phyloP scores from a whole-genome alignment of 306 rosid species.

The Clitoria ternatea region DNA sequence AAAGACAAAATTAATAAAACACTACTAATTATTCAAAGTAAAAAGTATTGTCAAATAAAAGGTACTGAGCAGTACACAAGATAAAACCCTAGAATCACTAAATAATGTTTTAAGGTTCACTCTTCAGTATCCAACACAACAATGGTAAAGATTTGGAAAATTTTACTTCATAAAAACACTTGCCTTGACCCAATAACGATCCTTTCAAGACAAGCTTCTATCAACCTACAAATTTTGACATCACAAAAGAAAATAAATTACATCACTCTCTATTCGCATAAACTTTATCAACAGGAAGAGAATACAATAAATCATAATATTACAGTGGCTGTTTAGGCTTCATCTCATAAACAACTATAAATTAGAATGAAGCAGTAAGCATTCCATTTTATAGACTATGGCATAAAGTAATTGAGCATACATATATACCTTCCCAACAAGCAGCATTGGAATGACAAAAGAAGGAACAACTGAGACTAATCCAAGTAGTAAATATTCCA shows the following conservation, averaged over 20 bases:
- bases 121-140: neutral
- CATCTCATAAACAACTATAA: conserved; percentile 7
- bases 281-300: neutral
- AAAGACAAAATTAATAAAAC: too few species aligned
- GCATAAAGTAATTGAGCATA: neutral
- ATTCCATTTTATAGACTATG: neutral
- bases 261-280: neutral
- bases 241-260: neutral
- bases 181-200: conserved; percentile 97
- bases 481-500: conserved; percentile 90
- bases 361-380: neutral
- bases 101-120: neutral
- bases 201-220: conserved; percentile 54
- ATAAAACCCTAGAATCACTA: neutral
- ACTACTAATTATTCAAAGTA: neutral
- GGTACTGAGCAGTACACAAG: neutral
- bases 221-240: conserved; percentile 69
- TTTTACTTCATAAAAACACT: conserved; percentile 39
- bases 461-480: conserved; percentile 83
- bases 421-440: conserved; percentile 67
- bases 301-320: too few species aligned
- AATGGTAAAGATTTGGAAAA: neutral
- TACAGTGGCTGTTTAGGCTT: neutral
- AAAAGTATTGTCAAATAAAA: neutral
- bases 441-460: conserved; percentile 67